A percentile compares a stretch with the other conserved stretches of the same genome.
These are phyloP conservation scores for Madurella mycetomatis DNA, from an alignment of 2,329 filamentous ascomycete species.

Conservation along the genomic window DNA sequence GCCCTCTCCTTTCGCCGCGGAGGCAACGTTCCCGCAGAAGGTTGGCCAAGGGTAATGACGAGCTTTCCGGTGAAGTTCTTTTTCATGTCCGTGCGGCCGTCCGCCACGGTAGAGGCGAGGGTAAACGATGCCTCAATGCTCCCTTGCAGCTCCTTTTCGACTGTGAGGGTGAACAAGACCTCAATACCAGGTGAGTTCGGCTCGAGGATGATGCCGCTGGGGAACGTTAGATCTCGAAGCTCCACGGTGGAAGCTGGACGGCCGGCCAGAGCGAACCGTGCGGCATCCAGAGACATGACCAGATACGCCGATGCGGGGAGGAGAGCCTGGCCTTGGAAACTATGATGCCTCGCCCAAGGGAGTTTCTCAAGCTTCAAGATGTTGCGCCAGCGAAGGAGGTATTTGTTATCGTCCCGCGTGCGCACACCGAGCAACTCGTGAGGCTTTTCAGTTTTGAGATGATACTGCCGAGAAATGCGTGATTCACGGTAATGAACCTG, in stretches of 20 bases:
- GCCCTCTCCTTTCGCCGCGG: constrained; percentile 19
- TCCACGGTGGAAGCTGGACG: constrained; percentile 29
- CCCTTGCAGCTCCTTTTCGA: constrained; percentile 18
- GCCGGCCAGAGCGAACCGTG: constrained; percentile 27
- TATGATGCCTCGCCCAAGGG: constrained; percentile 39
- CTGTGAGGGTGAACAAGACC: constrained; percentile 33
- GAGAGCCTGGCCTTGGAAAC: constrained; percentile 41
- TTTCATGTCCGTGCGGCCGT: constrained; percentile 33
- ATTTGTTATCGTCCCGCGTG: constrained; percentile 35
- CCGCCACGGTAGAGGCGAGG: constrained; percentile 33
- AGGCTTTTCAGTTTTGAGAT: constrained; percentile 32
- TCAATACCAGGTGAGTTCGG: constrained; percentile 34
- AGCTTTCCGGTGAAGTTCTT: constrained; percentile 33
- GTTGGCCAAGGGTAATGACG: constrained; percentile 31
- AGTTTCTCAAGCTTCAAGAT: constrained; percentile 36
- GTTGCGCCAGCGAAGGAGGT: constrained; percentile 39
- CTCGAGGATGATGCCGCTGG: constrained; percentile 32
- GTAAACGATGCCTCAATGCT: constrained; percentile 32
- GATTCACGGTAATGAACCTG: constrained; percentile 41
- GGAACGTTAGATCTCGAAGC: constrained; percentile 31
- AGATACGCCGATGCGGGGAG: constrained; percentile 46
- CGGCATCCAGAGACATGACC: constrained; percentile 44
- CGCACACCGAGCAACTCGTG: constrained; percentile 39
- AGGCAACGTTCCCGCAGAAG: constrained; percentile 28
- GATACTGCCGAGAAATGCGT: constrained; percentile 36